Percentiles rank a stretch among this genome's conserved stretches.
These are phyloP conservation scores for Fusarium illudens DNA, from an alignment of 2,329 filamentous ascomycete genomes.

Conservation along the genomic window DNA sequence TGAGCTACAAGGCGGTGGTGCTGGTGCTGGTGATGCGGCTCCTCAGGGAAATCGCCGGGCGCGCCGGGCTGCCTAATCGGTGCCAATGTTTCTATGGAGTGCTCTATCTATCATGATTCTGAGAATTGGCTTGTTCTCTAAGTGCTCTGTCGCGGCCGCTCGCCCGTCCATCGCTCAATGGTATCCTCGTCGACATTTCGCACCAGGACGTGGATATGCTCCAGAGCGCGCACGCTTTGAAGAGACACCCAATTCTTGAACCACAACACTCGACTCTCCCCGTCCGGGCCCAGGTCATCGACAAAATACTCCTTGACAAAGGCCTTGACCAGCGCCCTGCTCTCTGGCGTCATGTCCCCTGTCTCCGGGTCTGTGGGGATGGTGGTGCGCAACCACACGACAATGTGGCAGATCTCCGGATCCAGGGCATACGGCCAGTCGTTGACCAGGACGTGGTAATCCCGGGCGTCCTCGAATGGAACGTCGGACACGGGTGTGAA, in stretches of 20 bases:
- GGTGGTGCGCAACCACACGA: conserved; percentile 88
- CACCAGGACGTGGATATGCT: conserved; percentile 86
- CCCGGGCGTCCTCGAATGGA: conserved; percentile 63
- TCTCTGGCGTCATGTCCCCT: conserved; percentile 76
- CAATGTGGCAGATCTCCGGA: conserved; percentile 76
- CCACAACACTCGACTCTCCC: conserved; percentile 72
- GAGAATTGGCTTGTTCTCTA: conserved; percentile 11
- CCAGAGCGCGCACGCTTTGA: conserved; percentile 86
- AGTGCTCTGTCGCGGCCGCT: conserved; percentile 51
- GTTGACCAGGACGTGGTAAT: conserved; percentile 79
- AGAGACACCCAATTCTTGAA: conserved; percentile 94
- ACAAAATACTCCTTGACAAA: conserved; percentile 78
- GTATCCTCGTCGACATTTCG: conserved; percentile 61
- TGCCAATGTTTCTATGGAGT: conserved; percentile 7
- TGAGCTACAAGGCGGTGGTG: conserved; percentile 52
- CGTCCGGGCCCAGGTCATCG: conserved; percentile 59
- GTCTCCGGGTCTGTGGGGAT: conserved; percentile 75
- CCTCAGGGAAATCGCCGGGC: conserved; percentile 62
- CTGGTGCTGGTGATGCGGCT: conserved; percentile 44
- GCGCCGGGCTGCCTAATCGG: conserved; percentile 59
- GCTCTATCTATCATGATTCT: conserved; percentile 8
- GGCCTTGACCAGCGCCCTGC: conserved; percentile 68
- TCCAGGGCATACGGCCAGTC: conserved; percentile 92
- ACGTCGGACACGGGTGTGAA: conserved; percentile 60
- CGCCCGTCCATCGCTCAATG: conserved; percentile 62